Percentiles rank a stretch among this genome's conserved stretches.
These are phyloP conservation scores for Penicillium tannophilum DNA, from an alignment of 495 filamentous ascomycete genomes.

Conservation along the genomic window DNA sequence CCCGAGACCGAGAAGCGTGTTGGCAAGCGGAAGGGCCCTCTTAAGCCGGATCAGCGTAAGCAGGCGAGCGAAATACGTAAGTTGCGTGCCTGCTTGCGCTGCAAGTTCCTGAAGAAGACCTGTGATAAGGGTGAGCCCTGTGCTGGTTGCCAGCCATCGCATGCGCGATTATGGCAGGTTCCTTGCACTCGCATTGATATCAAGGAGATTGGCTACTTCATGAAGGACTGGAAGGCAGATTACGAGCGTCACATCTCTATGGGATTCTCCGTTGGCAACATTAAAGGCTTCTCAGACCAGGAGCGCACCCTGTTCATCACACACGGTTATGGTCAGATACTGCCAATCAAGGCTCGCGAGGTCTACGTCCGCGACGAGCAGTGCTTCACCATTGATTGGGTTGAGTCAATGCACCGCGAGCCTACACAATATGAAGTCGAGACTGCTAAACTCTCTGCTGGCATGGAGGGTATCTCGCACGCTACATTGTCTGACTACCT, in stretches of 20 bases:
- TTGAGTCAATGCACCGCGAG: slow-evolving; percentile 71
- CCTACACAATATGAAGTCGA: slow-evolving; percentile 79
- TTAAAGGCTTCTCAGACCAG: slow-evolving; percentile 84
- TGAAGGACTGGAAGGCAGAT: slow-evolving; percentile 97
- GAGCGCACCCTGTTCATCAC: slow-evolving; percentile 81
- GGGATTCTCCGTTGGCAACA: slow-evolving; percentile 87
- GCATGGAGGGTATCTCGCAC: slow-evolving; percentile 78
- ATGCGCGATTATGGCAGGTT: slow-evolving; percentile 91
- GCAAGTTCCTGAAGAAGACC: slow-evolving; percentile 97
- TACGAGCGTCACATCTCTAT: slow-evolving; percentile 86
- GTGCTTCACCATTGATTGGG: slow-evolving; percentile 90
- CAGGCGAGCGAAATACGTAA: slow-evolving; percentile 94
- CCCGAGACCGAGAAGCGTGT: slow-evolving; percentile 87
- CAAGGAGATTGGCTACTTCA: slow-evolving; percentile 94
- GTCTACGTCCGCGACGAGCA: slow-evolving; percentile 88
- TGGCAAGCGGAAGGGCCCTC: slow-evolving; percentile 79
- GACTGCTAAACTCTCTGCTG: slow-evolving; percentile 82
- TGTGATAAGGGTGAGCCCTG: slow-evolving; percentile 95
- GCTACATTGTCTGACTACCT: slow-evolving; percentile 81
- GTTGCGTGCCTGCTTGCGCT: slow-evolving; percentile 86
- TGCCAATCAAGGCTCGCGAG: slow-evolving; percentile 87
- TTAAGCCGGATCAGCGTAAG: slow-evolving; percentile 90
- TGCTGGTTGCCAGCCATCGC: slow-evolving; percentile 87
- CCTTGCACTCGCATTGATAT: slow-evolving; percentile 95
- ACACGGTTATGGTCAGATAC: slow-evolving; percentile 84